These are phyloP conservation scores for Aspergillus novoparasiticus DNA, from an alignment of 2,329 filamentous ascomycete genomes.

Conservation along the genomic window DNA sequence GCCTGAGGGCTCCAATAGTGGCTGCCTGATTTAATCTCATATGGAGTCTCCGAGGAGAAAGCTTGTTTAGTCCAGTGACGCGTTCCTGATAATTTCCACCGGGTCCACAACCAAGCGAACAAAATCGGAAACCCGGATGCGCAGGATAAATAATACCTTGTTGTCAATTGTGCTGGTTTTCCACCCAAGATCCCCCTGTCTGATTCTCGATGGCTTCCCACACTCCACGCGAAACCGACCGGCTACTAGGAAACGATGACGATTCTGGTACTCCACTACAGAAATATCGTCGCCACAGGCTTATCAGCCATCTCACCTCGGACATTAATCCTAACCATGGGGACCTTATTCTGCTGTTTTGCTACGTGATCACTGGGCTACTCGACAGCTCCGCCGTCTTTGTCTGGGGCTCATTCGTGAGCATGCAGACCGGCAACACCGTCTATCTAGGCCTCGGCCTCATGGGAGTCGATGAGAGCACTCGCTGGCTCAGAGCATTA, in stretches of 20 bases:
- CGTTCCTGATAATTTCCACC: neutral
- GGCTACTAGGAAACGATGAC: neutral
- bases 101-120: neutral
- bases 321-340: neutral
- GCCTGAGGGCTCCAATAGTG: neutral
- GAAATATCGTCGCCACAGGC: neutral
- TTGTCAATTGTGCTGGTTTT: neutral
- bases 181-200: neutral
- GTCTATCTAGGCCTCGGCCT: slow-evolving; percentile 77
- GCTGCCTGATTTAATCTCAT: neutral
- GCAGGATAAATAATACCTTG: neutral
- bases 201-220: neutral
- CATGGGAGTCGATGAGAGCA: slow-evolving; percentile 52
- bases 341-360: slow-evolving; percentile 69
- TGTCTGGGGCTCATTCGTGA: slow-evolving; percentile 79
- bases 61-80: neutral
- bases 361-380: slow-evolving; percentile 76
- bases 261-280: neutral
- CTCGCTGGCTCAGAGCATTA: slow-evolving; percentile 71
- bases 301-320: neutral
- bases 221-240: neutral
- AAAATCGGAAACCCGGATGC: neutral
- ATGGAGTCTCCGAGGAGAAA: neutral
- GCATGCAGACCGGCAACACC: slow-evolving; percentile 86
- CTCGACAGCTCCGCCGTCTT: slow-evolving; percentile 75